Base-by-base conservation (phyloP, 257 asterid genomes). In the Solanum rostratum region DNA sequence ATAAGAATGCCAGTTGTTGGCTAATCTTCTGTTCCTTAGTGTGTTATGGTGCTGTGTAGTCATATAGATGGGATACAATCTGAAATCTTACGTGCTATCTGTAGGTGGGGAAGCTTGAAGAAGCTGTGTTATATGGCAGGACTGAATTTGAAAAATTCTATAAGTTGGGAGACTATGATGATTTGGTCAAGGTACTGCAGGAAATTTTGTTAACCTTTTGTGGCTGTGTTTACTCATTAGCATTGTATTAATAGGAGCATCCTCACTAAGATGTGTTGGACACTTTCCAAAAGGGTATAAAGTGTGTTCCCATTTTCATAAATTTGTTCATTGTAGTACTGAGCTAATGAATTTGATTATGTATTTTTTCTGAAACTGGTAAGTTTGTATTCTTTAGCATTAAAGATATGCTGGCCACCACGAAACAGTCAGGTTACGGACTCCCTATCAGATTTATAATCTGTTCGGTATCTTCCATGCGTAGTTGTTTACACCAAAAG, bases 51-150 rank as follows among this genome's bases (percentile, higher is more conserved):
- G 82, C 45, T 3, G 29, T 78, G 29, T 78, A 27, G 63, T 78
- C 63, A 46, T 46, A 78, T 29, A 50, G 50, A 27, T 27, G 52
- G 46, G 45, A 50, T 49, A 50, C 2, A 83, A 29, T 78, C 54
- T 63, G 55, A 53, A 16, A 14, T 86, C 22, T 49, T 68, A 46
- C 3, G 15, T 80, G 43, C 45, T 15, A 27, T 82, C 45, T 84
- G 85, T 91, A 96, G 99, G 92, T 83, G 69, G 96, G 94, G 55
- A 91, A 88, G 87, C 91, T 93, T 59, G 94, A 91, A 86, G 98
- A 96, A 82, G 98, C 99, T 85, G 91, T 96, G 84, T 19, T 46
- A 70, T 91, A 93, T 68, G 99, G 97, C 74, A 90, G 98, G 89
- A 89, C 85, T 69, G 95, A 93, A 70, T 96, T 96, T 76, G 91